A percentile compares a stretch with the other conserved stretches of the same genome.
phyloP scores from a whole-genome alignment of 2,329 filamentous ascomycete species.

The Fusarium beomiforme region DNA sequence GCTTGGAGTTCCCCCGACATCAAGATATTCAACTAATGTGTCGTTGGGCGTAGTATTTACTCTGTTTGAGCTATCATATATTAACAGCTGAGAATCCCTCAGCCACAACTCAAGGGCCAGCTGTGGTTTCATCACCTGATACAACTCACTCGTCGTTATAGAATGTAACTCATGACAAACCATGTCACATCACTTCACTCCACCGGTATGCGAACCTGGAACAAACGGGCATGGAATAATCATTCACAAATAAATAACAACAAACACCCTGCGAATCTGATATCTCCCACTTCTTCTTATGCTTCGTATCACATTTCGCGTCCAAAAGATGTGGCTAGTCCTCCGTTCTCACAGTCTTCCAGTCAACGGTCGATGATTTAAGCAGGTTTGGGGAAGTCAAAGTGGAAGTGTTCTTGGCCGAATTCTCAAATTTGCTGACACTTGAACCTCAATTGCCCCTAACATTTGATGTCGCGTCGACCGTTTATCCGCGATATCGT shows the following conservation, averaged over 20 bases:
- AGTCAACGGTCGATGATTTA: not conserved
- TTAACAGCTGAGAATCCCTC: not conserved
- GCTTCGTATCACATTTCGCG: not conserved
- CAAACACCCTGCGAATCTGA: not conserved
- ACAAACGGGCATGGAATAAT: not conserved
- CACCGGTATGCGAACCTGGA: not conserved
- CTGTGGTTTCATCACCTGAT: not conserved
- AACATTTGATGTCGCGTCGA: not conserved
- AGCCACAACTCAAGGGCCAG: not conserved
- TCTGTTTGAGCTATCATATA: not conserved
- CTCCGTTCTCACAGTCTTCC: not conserved
- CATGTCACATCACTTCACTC: not conserved
- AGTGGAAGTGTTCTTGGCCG: not conserved
- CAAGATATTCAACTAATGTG: not conserved
- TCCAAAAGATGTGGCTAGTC: not conserved
- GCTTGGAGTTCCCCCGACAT: not conserved
- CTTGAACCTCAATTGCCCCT: not conserved
- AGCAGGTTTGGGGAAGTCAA: not conserved
- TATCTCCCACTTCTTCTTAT: not conserved
- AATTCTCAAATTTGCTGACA: not conserved
- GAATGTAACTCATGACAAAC: not conserved
- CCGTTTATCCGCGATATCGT: not conserved
- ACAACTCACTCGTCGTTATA: not conserved
- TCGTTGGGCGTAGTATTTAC: not conserved
- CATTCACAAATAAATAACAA: not conserved